Conservation (phyloP, 2,329 filamentous ascomycete species). For the Calonectria hongkongensis region DNA sequence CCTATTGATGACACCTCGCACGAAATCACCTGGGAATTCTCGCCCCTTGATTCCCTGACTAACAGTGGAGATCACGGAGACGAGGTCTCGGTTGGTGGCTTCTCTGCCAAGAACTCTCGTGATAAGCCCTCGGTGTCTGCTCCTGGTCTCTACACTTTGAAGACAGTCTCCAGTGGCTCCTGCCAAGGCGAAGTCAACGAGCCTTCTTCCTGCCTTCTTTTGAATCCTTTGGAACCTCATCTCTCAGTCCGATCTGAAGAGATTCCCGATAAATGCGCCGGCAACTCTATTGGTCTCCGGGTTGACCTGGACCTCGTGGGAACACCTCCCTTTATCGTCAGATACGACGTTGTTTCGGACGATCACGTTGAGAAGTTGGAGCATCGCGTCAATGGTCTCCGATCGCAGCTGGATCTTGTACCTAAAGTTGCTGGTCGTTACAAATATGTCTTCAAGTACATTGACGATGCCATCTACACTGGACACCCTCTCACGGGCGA, state of each 20-base stretch:
- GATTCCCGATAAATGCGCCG: conserved; percentile 95
- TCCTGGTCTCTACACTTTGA: conserved; percentile 90
- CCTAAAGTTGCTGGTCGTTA: conserved; percentile 89
- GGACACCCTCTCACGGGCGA: conserved; percentile 77
- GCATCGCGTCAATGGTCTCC: conserved; percentile 79
- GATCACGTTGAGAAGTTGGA: conserved; percentile 73
- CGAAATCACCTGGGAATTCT: conserved; percentile 88
- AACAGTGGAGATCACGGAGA: conserved; percentile 82
- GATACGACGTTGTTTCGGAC: conserved; percentile 82
- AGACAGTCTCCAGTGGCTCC: conserved; percentile 84
- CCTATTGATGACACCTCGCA: conserved; percentile 78
- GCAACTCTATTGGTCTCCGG: conserved; percentile 91
- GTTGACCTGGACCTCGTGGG: conserved; percentile 94
- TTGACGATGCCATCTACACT: conserved; percentile 89
- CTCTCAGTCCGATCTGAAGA: conserved; percentile 84
- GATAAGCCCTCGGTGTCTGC: conserved; percentile 82
- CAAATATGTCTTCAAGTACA: conserved; percentile 87
- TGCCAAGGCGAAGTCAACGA: conserved; percentile 94
- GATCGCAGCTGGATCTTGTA: conserved; percentile 89
- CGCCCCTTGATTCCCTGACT: conserved; percentile 80
- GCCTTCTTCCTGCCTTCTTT: conserved; percentile 92
- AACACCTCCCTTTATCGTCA: conserved; percentile 91
- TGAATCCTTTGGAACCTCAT: conserved; percentile 92
- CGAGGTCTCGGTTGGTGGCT: conserved; percentile 73
- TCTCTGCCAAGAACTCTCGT: conserved; percentile 76